A percentile compares a stretch with the other conserved stretches of the same genome.
These are phyloP conservation scores for Fusarium sambucinum DNA, from an alignment of 2,329 filamentous ascomycete species.

Conservation along the genomic window DNA sequence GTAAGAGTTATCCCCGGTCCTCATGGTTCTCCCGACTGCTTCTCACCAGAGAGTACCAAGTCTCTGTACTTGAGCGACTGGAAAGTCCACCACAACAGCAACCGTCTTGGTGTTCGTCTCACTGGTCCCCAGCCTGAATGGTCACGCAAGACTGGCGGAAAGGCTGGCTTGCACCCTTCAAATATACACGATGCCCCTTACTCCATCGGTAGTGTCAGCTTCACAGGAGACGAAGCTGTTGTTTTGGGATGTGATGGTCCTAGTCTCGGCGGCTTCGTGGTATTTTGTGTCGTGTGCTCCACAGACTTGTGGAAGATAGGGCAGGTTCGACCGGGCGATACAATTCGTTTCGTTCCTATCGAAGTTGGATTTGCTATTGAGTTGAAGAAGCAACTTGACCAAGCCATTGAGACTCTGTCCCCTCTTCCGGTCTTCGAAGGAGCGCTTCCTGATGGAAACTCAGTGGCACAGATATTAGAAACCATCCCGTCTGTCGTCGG, in stretches of 20 bases:
- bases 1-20: slow-evolving; percentile 56
- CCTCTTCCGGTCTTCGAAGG: neutral
- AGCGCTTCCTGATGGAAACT: neutral
- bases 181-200: slow-evolving; percentile 58
- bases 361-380: slow-evolving; percentile 43
- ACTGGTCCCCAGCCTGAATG: slow-evolving; percentile 55
- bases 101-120: slow-evolving; percentile 56
- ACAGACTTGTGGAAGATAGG: slow-evolving; percentile 59
- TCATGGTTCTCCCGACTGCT: slow-evolving; percentile 55
- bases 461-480: neutral
- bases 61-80: slow-evolving; percentile 53
- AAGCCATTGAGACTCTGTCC: slow-evolving; percentile 41
- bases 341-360: slow-evolving; percentile 51
- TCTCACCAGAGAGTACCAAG: slow-evolving; percentile 50
- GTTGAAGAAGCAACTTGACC: slow-evolving; percentile 40
- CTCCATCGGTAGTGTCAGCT: slow-evolving; percentile 57
- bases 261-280: slow-evolving; percentile 57
- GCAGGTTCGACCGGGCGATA: slow-evolving; percentile 56
- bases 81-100: slow-evolving; percentile 57
- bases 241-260: slow-evolving; percentile 57
- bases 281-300: slow-evolving; percentile 54
- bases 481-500: slow-evolving; percentile 28
- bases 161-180: slow-evolving; percentile 57
- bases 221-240: slow-evolving; percentile 58
- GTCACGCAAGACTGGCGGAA: slow-evolving; percentile 54